Conservation (phyloP, 1,139 yeast species). For the Sporopachydermia cereana region DNA sequence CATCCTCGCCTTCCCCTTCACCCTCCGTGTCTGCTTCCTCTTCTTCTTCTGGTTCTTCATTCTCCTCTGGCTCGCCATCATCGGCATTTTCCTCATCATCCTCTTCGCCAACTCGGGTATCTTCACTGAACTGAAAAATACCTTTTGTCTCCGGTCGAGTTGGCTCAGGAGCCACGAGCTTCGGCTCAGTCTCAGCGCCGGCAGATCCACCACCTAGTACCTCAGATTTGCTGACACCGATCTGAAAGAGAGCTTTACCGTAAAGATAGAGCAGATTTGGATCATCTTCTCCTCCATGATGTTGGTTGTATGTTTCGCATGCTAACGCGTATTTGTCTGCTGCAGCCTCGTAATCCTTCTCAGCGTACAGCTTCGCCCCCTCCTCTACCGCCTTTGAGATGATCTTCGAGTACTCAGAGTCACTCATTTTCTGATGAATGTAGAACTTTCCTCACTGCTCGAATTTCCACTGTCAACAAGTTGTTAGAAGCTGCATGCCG, state of each 20-base stretch:
- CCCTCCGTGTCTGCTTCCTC: conserved; percentile 25
- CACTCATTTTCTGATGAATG: background rate
- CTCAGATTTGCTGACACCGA: conserved; percentile 64
- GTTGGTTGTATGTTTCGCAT: conserved; percentile 43
- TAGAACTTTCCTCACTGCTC: too few species aligned
- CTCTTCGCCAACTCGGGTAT: conserved; percentile 29
- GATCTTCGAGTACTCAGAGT: background rate
- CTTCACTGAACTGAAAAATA: conserved; percentile 46
- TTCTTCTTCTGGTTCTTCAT: conserved; percentile 25
- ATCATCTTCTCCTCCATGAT: conserved; percentile 46
- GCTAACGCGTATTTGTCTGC: conserved; percentile 66
- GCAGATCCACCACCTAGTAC: conserved; percentile 56
- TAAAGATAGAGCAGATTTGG: conserved; percentile 65
- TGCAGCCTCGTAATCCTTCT: conserved; percentile 55
- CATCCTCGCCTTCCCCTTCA: conserved; percentile 24
- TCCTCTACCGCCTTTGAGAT: conserved; percentile 17
- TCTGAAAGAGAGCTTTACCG: conserved; percentile 71
- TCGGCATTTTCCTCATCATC: conserved; percentile 21
- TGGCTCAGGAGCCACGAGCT: conserved; percentile 12
- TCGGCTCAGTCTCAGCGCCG: conserved; percentile 12
- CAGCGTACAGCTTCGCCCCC: conserved; percentile 52
- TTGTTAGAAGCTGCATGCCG: too few species aligned
- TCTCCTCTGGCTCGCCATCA: conserved; percentile 23
- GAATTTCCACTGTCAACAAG: too few species aligned
- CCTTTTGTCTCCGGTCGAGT: conserved; percentile 20